Conservation (phyloP, 148 eudicot genomes). For the Rheum nobile region DNA sequence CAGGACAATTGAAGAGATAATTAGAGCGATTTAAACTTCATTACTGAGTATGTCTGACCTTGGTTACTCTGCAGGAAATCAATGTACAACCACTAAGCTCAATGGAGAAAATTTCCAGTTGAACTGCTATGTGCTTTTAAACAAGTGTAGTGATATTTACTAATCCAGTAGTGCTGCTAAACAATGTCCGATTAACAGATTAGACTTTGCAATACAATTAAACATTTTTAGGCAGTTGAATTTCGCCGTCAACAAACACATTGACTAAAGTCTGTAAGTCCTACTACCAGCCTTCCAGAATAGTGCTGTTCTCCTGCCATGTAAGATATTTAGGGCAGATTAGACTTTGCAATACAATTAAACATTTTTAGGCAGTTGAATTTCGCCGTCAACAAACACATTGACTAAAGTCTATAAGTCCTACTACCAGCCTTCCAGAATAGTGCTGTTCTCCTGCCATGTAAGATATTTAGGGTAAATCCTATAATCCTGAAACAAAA, state of each 20-base stretch:
- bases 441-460: not conserved
- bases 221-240: not conserved
- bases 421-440: not conserved
- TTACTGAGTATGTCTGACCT: not conserved
- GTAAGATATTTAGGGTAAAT: not conserved
- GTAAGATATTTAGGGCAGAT: not conserved
- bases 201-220: not conserved
- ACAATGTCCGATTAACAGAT: not conserved
- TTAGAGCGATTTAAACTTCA: not conserved
- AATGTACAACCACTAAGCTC: not conserved
- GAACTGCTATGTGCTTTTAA: not conserved
- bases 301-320: not conserved
- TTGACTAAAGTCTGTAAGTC: not conserved
- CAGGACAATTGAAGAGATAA: not conserved
- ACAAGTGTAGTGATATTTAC: not conserved
- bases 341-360: not conserved
- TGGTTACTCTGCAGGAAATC: not conserved
- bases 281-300: not conserved
- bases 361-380: not conserved
- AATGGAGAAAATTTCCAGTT: not conserved
- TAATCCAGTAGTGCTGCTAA: not conserved
- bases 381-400: not conserved
- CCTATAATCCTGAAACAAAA: no score
- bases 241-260: not conserved
- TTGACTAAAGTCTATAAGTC: not conserved